Base-by-base conservation (phyloP, 108 stramenopile genomes). In the Cafeteria roenbergensis region DNA sequence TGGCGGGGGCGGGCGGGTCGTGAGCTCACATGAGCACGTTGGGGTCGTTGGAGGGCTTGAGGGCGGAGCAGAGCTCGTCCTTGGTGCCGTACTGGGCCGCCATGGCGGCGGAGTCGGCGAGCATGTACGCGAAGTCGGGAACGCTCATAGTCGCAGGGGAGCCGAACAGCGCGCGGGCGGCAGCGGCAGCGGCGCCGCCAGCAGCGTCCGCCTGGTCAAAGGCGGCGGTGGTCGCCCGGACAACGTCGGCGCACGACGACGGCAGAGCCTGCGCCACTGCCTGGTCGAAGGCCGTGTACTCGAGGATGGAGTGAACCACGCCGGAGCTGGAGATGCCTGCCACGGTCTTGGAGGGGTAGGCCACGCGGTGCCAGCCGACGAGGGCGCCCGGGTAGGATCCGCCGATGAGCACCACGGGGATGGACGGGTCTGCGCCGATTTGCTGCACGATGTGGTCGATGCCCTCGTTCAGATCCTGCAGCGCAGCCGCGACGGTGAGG, bases 51-150 rank as follows among this genome's bases (percentile, higher is more conserved):
- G 1, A 22, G 37, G 53, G 0, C 50, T 55, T 26, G 34, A 71
- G 29, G 32, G 56, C 55, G 8, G 32, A 32, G 58, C 71, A 72
- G 42, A 72, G n/a, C 25, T 27, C 34, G 4, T 51, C 32, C 55
- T 72, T 72, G 17, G 35, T 17, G 27, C 67, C 52, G 59, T 72
- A 72, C 67, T 72, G 71, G 24, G 29, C 53, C 17, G 57, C 66
- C 71, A 72, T 72, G 24, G 71, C 50, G 0, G 63, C 55, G 20
- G 59, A 22, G 57, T 72, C 71, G 1, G 65, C 65, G 34, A 72
- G 63, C 71, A 72, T 72, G 71, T 72, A 72, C 35, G 25, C 67
- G 34, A 72, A 72, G 34, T 72, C 66, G 42, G 32, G 32, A 25
- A 50, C 55, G 51, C 66, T 34, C 42, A 70, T 64, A 22, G 24